A percentile compares a stretch with the other conserved stretches of the same genome.
Evolutionary conservation across 352 stramenopile species (phyloP).

Genomic region (Pythium sp.): DNA sequence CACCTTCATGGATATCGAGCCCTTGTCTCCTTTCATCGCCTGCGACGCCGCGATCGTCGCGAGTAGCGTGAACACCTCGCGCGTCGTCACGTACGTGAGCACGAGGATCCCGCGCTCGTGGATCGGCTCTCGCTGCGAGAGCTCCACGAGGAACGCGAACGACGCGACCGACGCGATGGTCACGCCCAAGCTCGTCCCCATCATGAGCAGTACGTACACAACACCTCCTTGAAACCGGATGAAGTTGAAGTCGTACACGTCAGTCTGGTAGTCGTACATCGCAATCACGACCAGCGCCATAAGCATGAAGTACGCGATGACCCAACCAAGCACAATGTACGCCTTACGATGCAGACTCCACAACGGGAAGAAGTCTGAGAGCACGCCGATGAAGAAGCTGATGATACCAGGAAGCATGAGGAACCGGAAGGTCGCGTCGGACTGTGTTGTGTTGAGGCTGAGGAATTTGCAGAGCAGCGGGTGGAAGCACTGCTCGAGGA

Average conservation of each 20-base stretch:
- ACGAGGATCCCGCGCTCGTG: slow-evolving; percentile 63
- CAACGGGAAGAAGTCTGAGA: slow-evolving; percentile 81
- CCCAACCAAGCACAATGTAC: slow-evolving; percentile 75
- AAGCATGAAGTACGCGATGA: slow-evolving; percentile 63
- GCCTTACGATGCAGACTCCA: slow-evolving; percentile 74
- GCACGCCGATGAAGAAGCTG: slow-evolving; percentile 72
- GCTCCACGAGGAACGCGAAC: slow-evolving; percentile 67
- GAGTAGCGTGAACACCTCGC: slow-evolving; percentile 43
- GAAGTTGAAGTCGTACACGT: slow-evolving; percentile 32
- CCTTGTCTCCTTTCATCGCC: slow-evolving; percentile 40
- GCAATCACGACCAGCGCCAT: slow-evolving; percentile 66
- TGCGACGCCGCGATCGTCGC: slow-evolving; percentile 37
- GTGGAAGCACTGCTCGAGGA: slow-evolving; percentile 59
- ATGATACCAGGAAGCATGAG: slow-evolving; percentile 51
- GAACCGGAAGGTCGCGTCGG: slow-evolving; percentile 46
- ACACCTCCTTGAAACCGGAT: slow-evolving; percentile 51
- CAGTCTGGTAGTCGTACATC: slow-evolving; percentile 48
- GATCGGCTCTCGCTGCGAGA: slow-evolving; percentile 76
- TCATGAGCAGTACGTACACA: slow-evolving; percentile 73
- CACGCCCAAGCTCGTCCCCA: slow-evolving; percentile 61
- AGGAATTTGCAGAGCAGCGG: slow-evolving; percentile 63
- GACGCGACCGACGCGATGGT: slow-evolving; percentile 55
- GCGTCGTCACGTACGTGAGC: slow-evolving; percentile 66
- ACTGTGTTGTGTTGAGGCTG: slow-evolving; percentile 42
- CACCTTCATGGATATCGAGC: slow-evolving; percentile 58